These are phyloP conservation scores for Aspergillus costaricaensis DNA, from an alignment of 2,329 filamentous ascomycete genomes.

Conservation along the genomic window DNA sequence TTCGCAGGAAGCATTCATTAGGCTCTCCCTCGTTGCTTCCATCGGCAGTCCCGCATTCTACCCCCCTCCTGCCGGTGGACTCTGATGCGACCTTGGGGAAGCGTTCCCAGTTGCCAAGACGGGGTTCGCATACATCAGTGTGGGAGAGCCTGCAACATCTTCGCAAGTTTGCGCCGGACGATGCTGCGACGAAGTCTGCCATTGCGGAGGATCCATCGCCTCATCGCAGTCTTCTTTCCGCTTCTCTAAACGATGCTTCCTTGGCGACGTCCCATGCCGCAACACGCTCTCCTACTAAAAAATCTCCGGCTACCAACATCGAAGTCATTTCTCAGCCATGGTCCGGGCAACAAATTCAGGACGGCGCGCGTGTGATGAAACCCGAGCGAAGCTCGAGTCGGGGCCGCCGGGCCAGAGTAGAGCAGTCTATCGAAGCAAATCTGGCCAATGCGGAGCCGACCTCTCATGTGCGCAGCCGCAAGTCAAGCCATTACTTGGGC, in stretches of 20 bases:
- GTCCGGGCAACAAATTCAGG: conserved; percentile 24
- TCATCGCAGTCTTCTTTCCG: conserved; percentile 29
- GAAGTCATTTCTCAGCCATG: conserved; percentile 27
- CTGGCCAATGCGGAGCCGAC: conserved; percentile 58
- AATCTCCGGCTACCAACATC: conserved; percentile 18
- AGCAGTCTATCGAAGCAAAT: conserved; percentile 66
- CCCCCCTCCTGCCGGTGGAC: conserved; percentile 31
- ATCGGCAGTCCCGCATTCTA: conserved; percentile 23
- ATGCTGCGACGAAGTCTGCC: conserved; percentile 23
- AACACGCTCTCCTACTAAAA: conserved; percentile 23
- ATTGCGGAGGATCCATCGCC: conserved; percentile 23
- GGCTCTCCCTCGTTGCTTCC: conserved; percentile 31
- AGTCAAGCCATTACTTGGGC: conserved; percentile 66
- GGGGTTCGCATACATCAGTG: conserved; percentile 18
- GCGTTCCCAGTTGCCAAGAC: conserved; percentile 23
- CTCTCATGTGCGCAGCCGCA: conserved; percentile 61
- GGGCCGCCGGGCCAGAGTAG: conserved; percentile 52
- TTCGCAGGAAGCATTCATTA: conserved; percentile 34
- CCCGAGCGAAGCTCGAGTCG: conserved; percentile 44
- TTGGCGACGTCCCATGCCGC: conserved; percentile 25
- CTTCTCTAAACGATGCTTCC: conserved; percentile 32
- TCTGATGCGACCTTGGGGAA: conserved; percentile 29
- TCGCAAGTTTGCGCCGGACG: conserved; percentile 27
- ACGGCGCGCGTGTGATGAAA: conserved; percentile 26
- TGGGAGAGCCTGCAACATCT: conserved; percentile 25